phyloP scores from a whole-genome alignment of 768 basidiomycete species.

The Auriculariales sp. region DNA sequence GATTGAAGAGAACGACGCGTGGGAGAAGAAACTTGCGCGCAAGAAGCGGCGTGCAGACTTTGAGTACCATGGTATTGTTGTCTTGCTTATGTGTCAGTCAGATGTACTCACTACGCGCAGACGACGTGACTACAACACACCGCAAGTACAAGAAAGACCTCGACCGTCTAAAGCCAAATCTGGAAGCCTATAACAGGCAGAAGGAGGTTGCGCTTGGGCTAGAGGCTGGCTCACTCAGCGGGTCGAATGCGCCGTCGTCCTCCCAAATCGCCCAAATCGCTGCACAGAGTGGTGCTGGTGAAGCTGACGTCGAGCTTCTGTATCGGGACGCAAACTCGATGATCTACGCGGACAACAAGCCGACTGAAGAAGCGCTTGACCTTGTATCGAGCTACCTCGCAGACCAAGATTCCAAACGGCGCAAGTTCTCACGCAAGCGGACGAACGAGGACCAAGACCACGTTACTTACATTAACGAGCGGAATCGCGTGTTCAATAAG shows the following conservation, averaged over 20 bases:
- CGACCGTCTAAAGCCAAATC: constrained; percentile 75
- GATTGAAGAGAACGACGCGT: constrained; percentile 88
- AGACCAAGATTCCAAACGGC: constrained; percentile 72
- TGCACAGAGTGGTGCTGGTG: constrained; percentile 7
- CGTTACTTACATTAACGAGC: constrained; percentile 98
- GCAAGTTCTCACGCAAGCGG: constrained; percentile 79
- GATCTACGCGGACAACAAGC: constrained; percentile 90
- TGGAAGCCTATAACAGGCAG: constrained; percentile 75
- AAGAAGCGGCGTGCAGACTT: constrained; percentile 79
- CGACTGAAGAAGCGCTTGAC: constrained; percentile 90
- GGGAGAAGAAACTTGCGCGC: constrained; percentile 81
- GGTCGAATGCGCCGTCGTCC: constrained; percentile 1
- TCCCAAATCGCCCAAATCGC: constrained; percentile 6
- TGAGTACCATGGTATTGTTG: constrained; percentile 67
- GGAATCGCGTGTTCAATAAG: constrained; percentile 95
- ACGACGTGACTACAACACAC: constrained; percentile 80
- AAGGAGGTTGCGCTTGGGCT: constrained; percentile 76
- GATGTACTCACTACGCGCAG: constrained; percentile 24
- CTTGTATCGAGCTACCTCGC: constrained; percentile 84
- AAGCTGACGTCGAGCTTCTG: constrained; percentile 59
- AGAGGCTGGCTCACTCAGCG: constrained; percentile 45
- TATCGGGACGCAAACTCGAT: constrained; percentile 91
- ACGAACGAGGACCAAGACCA: constrained; percentile 89
- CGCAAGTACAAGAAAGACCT: constrained; percentile 87
- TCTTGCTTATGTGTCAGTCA: not conserved